Base-by-base conservation (phyloP, 306 rosid species). In the Astragalus membranaceus region DNA sequence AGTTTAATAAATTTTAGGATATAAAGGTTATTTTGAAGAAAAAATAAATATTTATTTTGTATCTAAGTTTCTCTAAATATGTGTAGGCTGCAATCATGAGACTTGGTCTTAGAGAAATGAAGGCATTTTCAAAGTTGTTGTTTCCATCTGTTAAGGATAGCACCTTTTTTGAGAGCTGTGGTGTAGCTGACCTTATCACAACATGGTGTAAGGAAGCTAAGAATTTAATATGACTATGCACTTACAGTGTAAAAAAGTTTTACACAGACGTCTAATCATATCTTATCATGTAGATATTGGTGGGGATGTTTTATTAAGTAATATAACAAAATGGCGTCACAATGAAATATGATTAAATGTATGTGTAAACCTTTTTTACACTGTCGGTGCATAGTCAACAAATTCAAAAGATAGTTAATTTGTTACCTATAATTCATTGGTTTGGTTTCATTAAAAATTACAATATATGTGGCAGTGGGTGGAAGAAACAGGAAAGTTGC, bases 121-220 rank as follows among this genome's bases (percentile, higher is more conserved):
- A 85, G 88, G 94, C 90, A 20, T 89, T 95, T 72, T 95, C 97
- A 69, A 91, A 95, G 81, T 69, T 89, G 82, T 75, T 91, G 84
- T 91, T 91, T 81, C 85, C 99, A 42, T 87, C 97, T 17, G 95
- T 95, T 67, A 87, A 88, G 78, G 99, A 91, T 50, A 87, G 82
- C 83, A 95, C 99, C 48, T 91, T 94, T 85, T 91, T 94, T 46
- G 97, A 95, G 79, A 95, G 99, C 82, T 95, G 99, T 41, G 99
- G 99, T 7, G 97, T 95, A 10, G 99, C 99, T 41, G 99, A 94
- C 81, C 92, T 94, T 73, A 94, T 94, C 80, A 91, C 99, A 65
- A 94, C 99, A 56, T 95, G 97, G 82, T 69, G 99, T 95, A 95
- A 84, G 95, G 75, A 72, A 35, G 7, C 64, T 35, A 33, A 36